A percentile compares a stretch with the other conserved stretches of the same genome.
Conservation (phyloP, 2,329 filamentous ascomycete genomes). For the Sarocladium strictum region DNA sequence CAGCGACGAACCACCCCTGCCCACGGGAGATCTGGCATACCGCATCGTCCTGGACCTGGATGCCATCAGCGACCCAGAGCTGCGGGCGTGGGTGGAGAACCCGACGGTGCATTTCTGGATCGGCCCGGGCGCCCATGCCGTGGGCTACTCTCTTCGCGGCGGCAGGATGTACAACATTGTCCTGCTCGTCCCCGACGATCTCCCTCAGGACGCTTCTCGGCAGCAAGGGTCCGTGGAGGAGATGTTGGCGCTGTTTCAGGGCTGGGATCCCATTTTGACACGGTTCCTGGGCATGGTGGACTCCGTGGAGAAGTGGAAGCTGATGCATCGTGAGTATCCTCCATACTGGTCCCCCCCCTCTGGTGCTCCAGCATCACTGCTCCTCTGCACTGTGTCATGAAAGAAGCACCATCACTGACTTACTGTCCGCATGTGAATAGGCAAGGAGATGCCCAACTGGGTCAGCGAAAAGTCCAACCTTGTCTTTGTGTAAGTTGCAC, state of each 20-base stretch:
- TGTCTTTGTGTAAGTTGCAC: conserved; percentile 9
- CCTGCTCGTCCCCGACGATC: conserved; percentile 7
- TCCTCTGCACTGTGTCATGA: too few relatives aligned
- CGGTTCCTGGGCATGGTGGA: conserved; percentile 9
- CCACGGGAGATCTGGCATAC: conserved; percentile 9
- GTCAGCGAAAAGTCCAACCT: neutral
- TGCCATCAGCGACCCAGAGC: neutral
- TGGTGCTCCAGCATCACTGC: too few relatives aligned
- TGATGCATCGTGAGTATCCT: conserved; percentile 11
- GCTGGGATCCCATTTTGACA: conserved; percentile 10
- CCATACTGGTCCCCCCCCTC: too few relatives aligned
- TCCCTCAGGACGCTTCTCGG: neutral
- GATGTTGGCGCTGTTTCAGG: conserved; percentile 4
- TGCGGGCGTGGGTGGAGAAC: neutral
- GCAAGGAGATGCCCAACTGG: conserved; percentile 5
- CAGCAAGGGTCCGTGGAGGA: conserved; percentile 1
- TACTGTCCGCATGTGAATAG: neutral
- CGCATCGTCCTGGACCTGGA: neutral
- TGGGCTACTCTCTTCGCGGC: conserved; percentile 4
- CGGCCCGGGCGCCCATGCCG: conserved; percentile 6
- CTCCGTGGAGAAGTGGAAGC: conserved; percentile 12
- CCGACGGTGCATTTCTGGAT: neutral
- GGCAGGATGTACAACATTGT: conserved; percentile 6
- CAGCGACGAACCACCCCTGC: neutral
- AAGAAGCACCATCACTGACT: too few relatives aligned